Base-by-base conservation (phyloP, 768 basidiomycete species). In the Leccinum boreale region DNA sequence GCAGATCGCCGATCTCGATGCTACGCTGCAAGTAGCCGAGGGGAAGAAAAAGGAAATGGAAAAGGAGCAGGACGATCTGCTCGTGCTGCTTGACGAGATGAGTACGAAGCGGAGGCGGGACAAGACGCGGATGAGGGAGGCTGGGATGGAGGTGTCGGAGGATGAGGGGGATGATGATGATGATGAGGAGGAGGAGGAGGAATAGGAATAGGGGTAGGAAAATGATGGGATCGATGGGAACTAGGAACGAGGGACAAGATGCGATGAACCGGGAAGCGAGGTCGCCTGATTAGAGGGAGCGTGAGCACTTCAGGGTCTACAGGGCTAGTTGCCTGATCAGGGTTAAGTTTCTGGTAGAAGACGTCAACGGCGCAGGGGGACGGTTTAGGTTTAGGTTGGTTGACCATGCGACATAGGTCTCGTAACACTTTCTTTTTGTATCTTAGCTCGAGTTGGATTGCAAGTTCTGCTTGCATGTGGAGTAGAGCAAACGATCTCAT, bases 21-120 rank as follows among this genome's bases (percentile, higher is more conserved):
- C 70, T 14, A 72, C 84, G 54, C 70, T 92, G 8, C 70, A 73
- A 45, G 74, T 73, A 1, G 78, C 85, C 9, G 82, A 89, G 62
- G 80, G 78, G 55, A 89, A 87, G 69, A 81, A 83, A 50, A 87
- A 83, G 62, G 94, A 97, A 9, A 84, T 86, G 23, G 94, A 97
- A 72, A 95, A 94, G 73, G 96, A 99, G 71, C 95, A 98, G 65
- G 96, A 98, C 69, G 96, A 99, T 72, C 71, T 98, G 50, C 77
- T 99, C 21, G 95, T 99, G 11, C 74, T 98, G 31, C 77, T 99
- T 4, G 97, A 98, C 66, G 97, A 98, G 74, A 78, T 97, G 60
- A 90, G 85, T 47, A 82, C 77, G 62, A 99, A 99, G 75, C 80
- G 95, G 53, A 83, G 82, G 75, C 79, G 77, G 63, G 97, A 98